phyloP scores from a whole-genome alignment of 75 land plant species.

The Chamaecyparis obtusa region DNA sequence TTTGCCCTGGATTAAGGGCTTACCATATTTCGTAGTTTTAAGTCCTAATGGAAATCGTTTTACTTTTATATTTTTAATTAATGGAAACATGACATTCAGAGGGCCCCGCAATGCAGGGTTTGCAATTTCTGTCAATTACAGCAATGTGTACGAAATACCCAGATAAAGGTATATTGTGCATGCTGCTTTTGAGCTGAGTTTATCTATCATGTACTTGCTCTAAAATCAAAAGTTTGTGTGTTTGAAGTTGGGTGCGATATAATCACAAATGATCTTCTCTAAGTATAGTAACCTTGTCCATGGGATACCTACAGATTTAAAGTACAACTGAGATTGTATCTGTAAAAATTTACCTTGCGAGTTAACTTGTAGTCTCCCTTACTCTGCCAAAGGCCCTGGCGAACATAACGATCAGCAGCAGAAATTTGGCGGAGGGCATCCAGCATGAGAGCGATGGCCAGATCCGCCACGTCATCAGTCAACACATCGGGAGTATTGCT shows the following conservation, averaged over 20 bases:
- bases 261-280: too few species aligned
- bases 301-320: too few species aligned
- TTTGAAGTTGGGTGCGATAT: too few species aligned
- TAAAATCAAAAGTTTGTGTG: too few species aligned
- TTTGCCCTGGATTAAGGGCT: neutral
- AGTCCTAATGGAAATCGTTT: neutral
- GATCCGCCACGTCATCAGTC: conserved; percentile 55
- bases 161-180: too few species aligned
- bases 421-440: conserved; percentile 46
- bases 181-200: too few species aligned
- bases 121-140: too few species aligned
- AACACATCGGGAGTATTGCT: conserved; percentile 48
- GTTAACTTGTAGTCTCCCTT: conserved; percentile 35
- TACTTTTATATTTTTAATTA: neutral
- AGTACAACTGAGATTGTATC: neutral
- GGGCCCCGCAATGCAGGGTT: neutral
- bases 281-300: too few species aligned
- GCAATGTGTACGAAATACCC: too few species aligned
- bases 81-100: neutral
- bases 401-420: conserved; percentile 54
- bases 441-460: conserved; percentile 49
- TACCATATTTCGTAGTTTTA: neutral
- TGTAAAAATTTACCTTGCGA: conserved; percentile 17
- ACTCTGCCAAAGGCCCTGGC: conserved; percentile 41
- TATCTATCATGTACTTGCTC: too few species aligned